Conservation (phyloP, 306 rosid species). For the Coriaria nepalensis region DNA sequence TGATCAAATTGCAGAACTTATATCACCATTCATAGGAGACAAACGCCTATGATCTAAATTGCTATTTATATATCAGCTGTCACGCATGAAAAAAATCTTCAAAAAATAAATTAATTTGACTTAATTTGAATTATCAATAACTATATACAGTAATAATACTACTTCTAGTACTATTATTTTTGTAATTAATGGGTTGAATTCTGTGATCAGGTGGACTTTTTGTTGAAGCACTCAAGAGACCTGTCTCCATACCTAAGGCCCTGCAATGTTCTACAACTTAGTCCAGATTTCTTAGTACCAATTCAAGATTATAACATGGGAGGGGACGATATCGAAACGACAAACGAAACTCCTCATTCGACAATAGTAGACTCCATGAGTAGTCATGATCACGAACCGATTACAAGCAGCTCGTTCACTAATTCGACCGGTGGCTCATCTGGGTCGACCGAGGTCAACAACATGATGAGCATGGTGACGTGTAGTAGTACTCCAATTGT, state of each 20-base stretch:
- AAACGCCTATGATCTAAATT: no score
- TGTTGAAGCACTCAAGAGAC: conserved; percentile 56
- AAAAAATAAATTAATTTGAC: no score
- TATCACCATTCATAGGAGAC: no score
- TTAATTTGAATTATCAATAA: background rate
- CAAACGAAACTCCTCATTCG: conserved; percentile 48
- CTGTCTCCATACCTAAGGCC: conserved; percentile 54
- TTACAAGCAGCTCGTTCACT: conserved; percentile 30
- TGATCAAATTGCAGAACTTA: no score
- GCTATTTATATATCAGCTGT: no score
- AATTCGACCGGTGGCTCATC: conserved; percentile 33
- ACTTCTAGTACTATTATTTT: background rate
- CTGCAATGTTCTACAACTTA: conserved; percentile 56
- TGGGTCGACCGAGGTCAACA: conserved; percentile 49
- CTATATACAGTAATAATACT: background rate
- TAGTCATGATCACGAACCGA: conserved; percentile 32
- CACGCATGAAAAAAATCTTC: no score
- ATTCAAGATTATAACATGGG: conserved; percentile 40
- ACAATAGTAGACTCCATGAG: conserved; percentile 38
- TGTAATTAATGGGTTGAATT: background rate
- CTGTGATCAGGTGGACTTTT: conserved; percentile 55
- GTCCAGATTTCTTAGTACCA: conserved; percentile 67
- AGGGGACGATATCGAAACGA: conserved; percentile 45
- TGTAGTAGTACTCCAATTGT: conserved; percentile 32
- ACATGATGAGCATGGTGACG: conserved; percentile 40